Percentiles rank a stretch among this genome's conserved stretches.
Conservation (phyloP, 2,329 filamentous ascomycete genomes). For the Botrytis aclada region DNA sequence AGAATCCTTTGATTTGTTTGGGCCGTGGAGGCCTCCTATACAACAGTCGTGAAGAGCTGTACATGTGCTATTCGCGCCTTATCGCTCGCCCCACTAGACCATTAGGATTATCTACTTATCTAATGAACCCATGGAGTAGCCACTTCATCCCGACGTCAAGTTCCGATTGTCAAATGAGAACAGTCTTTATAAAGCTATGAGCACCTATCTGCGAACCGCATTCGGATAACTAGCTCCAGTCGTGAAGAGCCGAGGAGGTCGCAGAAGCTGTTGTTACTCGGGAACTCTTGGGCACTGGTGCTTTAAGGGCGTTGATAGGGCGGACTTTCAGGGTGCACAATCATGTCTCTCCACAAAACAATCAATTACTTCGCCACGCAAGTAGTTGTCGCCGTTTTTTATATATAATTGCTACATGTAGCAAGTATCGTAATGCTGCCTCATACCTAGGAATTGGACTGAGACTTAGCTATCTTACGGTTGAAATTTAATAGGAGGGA, state of each 20-base stretch:
- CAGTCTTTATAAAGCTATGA: background rate
- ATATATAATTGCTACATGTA: background rate
- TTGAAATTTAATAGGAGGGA: background rate
- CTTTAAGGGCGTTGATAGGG: constrained; percentile 9
- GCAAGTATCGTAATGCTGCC: constrained; percentile 1
- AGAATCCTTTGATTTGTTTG: constrained; percentile 40
- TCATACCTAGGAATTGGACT: background rate
- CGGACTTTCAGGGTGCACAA: background rate
- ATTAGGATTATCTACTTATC: background rate
- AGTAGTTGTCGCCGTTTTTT: background rate
- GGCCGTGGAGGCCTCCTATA: constrained; percentile 29
- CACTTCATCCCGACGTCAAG: background rate
- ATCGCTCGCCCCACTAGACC: background rate
- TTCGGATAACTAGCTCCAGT: background rate
- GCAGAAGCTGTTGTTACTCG: background rate
- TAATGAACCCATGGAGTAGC: background rate
- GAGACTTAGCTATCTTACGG: background rate
- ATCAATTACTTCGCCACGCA: constrained; percentile 13
- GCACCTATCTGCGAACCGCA: background rate
- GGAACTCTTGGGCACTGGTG: background rate
- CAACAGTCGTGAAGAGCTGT: constrained; percentile 10
- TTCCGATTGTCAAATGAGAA: background rate
- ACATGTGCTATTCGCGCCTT: background rate
- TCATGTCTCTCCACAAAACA: background rate
- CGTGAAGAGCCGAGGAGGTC: background rate